Conservation (phyloP, 768 basidiomycete species). For the Collybia sp. region DNA sequence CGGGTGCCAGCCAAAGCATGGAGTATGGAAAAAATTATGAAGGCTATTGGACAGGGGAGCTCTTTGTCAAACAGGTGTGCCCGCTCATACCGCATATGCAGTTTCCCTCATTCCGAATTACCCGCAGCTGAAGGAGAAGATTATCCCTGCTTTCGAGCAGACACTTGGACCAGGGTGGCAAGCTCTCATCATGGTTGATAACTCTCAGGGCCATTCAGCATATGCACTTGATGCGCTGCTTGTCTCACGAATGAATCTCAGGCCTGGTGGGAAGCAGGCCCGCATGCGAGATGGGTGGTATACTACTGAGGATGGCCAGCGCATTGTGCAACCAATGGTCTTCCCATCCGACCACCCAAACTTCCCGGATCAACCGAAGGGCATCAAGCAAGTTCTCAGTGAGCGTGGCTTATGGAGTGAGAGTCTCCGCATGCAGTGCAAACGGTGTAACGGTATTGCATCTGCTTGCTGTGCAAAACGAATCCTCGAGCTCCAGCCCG, state of each 20-base stretch:
- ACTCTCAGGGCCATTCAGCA: constrained; percentile 36
- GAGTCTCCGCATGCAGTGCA: no score
- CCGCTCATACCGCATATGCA: no score
- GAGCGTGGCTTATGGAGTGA: no score
- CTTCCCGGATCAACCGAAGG: constrained; percentile 18
- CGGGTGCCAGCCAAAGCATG: constrained; percentile 23
- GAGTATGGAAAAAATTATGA: constrained; percentile 42
- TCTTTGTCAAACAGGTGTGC: constrained; percentile 14
- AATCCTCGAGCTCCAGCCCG: no score
- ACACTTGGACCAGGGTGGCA: constrained; percentile 26
- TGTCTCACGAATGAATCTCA: constrained; percentile 27
- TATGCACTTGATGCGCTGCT: constrained; percentile 32
- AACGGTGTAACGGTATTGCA: no score
- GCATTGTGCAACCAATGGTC: background rate
- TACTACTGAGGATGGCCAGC: constrained; percentile 15
- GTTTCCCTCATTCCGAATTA: no score
- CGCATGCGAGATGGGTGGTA: constrained; percentile 21
- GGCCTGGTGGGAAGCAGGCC: constrained; percentile 34
- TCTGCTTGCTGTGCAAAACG: no score
- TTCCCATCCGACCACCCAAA: constrained; percentile 27
- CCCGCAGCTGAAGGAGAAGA: constrained; percentile 21
- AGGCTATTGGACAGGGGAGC: constrained; percentile 30
- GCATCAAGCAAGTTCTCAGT: constrained; percentile 13
- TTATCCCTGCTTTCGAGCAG: constrained; percentile 23
- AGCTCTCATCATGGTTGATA: constrained; percentile 32